Evolutionary conservation across 345 rosid genomes (phyloP), one percentile per base, ranked within the genome.

Genomic region (Luvunga scandens): DNA sequence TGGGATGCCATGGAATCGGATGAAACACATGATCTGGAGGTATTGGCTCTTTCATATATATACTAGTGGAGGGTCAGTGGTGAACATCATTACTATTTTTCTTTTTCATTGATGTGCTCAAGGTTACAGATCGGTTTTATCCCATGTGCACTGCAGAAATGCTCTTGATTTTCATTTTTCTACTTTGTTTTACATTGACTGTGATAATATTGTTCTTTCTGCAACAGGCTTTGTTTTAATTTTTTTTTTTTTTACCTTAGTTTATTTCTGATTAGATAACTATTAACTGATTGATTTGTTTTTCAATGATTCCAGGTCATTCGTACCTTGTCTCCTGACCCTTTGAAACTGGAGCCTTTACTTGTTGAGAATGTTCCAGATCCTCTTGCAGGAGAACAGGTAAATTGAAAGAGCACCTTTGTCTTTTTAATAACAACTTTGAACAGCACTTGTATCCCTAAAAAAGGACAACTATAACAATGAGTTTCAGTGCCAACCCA

Each of bases 321-420:
- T 71, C 87, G 79, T 70, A 80, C 88, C 68, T 56, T 95, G 77
- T 74, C 24, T 78, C 93, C 98, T 67, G 95, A 93, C 84, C 87
- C 91, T 34, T 31, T 77, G 64, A 86, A 80, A 70, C 97, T 91
- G 83, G 98, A 92, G 77, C 90, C 88, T 67, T 86, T 93, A 70
- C 87, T 95, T 75, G 90, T 83, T 75, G 98, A 93, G 85, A 95
- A 92, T 81, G 71, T 82, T 81, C 94, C 94, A 75, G 96, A 95
- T 87, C 97, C 94, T 73, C 90, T 93, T 75, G 90, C 94, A 22
- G 97, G 99, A 75, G 99, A 95, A 81, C 98, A 95, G 94, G 99
- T 92, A 82, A 73, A 42, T 70, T 62, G 33, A 36, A 77, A 64
- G 31, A 70, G 45, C 68, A 71, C 24, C 48, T 30, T 25, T 66